Evolutionary conservation across 2,329 filamentous ascomycete genomes (phyloP), one percentile per base, ranked within the genome.

Genomic region (Epichloe typhina): DNA sequence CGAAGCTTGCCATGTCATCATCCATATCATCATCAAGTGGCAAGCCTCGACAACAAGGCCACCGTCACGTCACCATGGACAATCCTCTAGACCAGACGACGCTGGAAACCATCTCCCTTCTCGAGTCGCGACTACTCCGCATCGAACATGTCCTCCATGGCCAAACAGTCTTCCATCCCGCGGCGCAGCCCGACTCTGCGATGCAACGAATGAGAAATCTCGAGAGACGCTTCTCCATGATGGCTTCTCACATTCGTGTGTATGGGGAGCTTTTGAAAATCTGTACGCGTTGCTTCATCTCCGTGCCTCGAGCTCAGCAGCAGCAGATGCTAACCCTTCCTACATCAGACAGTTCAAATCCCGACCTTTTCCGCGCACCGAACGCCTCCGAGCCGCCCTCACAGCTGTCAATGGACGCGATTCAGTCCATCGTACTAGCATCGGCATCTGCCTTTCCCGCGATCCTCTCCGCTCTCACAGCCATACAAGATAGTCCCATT

Each of bases 211-310:
- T 81, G 41, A 69, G 69, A 51, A 69, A 75, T 39, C 69, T 82
- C 0, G 77, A 82, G 56, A 69, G 69, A 48, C 75, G 76, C 26
- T 77, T 82, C 58, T 66, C 69, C 13, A 61, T 64, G 35, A 66
- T 82, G 6, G 56, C 76, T 5, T 73, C 74, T 33, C 69, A 70
- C 49, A 66, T 77, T 36, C 74, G 76, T 47, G 76, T 79, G 50
- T 82, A 82, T 56, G 72, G 70, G 31, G 78, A 82, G 56, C 69
- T 83, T 6, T 67, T 83, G 38, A 76, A 75, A 59, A 77, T 82
- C 26, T 80, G 79, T 82, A 71, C 21, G 76, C 61, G 5, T 26
- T 39, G 1, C 36, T 46, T 6, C 36, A 31, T 42, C 12, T 42
- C n/a, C 5, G 12, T n/a, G 19, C 39, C 12, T 17, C 12, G 39